Evolutionary conservation across 208 protist genomes (phyloP).

Genomic region (Leishmania gerbilli): DNA sequence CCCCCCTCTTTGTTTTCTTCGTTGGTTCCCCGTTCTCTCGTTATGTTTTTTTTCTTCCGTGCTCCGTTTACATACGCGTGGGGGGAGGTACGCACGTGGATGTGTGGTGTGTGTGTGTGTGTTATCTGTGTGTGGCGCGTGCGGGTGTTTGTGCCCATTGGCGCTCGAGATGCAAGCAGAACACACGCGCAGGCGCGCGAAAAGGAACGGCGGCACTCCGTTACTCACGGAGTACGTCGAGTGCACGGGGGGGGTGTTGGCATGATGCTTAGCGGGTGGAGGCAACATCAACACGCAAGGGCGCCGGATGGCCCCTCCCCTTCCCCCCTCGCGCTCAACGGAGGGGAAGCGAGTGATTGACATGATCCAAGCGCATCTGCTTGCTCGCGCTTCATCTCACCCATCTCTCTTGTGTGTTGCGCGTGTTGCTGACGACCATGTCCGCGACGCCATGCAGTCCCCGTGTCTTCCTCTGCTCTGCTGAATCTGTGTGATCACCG

Average conservation of each 20-base stretch:
- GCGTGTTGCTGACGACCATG: background rate
- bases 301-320: background rate
- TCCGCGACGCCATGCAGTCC: background rate
- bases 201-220: background rate
- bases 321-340: background rate
- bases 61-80: no score
- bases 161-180: background rate
- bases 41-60: background rate
- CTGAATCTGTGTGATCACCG: background rate
- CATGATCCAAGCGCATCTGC: background rate
- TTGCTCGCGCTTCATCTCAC: background rate
- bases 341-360: background rate
- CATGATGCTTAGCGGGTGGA: background rate
- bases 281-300: background rate
- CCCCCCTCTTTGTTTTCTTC: background rate
- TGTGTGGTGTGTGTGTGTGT: background rate
- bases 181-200: background rate
- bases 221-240: no score
- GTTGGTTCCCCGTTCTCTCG: background rate
- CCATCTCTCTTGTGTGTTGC: background rate
- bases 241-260: no score
- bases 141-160: background rate
- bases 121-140: background rate
- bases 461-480: background rate
- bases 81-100: background rate